phyloP scores from a whole-genome alignment of 495 filamentous ascomycete species.

The Xylaria nigripes region DNA sequence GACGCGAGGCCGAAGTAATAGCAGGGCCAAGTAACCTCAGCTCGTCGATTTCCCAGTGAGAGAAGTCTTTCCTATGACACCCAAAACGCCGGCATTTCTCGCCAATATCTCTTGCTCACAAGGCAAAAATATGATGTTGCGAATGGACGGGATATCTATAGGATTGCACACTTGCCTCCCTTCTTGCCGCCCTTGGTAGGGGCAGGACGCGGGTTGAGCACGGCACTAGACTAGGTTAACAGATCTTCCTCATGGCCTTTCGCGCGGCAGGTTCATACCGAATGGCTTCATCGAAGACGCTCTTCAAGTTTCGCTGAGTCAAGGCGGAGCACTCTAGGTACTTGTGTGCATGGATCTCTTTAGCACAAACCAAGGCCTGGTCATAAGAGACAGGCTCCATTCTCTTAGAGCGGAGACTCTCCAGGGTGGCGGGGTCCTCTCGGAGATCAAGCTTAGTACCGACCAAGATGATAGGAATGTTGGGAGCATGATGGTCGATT shows the following conservation, averaged over 20 bases:
- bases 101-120: constrained; percentile 22
- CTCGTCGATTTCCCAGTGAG: constrained; percentile 22
- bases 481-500: constrained; percentile 92
- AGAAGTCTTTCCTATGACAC: constrained; percentile 27
- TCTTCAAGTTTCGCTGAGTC: constrained; percentile 92
- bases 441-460: constrained; percentile 95
- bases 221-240: constrained; percentile 51
- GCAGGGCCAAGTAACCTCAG: constrained; percentile 21
- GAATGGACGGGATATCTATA: constrained; percentile 38
- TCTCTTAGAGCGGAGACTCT: constrained; percentile 69
- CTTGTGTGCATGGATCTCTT: constrained; percentile 88
- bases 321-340: constrained; percentile 98
- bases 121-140: constrained; percentile 19
- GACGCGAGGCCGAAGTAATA: constrained; percentile 25
- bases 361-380: constrained; percentile 72
- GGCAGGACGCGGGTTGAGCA: constrained; percentile 67
- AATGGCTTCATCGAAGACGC: constrained; percentile 96
- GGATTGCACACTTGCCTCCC: constrained; percentile 59
- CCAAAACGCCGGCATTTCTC: constrained; percentile 26
- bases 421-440: constrained; percentile 74
- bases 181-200: constrained; percentile 56
- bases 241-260: background rate
- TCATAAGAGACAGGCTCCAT: constrained; percentile 92
- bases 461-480: constrained; percentile 92
- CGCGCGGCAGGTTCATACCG: constrained; percentile 44